Conservation (phyloP, 345 rosid species). For the Angophora floribunda region DNA sequence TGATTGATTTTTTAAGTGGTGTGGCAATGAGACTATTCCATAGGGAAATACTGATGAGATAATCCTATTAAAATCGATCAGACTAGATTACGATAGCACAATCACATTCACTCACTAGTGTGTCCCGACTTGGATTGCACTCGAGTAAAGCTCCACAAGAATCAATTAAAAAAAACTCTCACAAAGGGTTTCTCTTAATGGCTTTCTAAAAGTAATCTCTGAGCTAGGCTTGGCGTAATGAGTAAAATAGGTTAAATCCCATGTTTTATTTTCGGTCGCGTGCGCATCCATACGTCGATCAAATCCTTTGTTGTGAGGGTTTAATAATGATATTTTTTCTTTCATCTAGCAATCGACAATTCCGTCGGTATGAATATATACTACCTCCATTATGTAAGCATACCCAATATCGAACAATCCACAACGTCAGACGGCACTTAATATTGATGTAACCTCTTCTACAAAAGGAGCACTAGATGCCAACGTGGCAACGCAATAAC, state of each 20-base stretch:
- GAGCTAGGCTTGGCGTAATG: neutral
- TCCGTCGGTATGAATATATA: too few relatives aligned
- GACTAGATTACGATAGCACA: neutral
- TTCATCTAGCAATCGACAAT: too few relatives aligned
- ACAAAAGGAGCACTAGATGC: neutral
- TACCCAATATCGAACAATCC: too few relatives aligned
- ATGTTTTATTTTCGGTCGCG: too few relatives aligned
- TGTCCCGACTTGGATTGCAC: neutral
- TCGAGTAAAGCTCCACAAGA: neutral
- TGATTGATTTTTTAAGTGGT: accelerated
- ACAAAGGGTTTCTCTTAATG: neutral
- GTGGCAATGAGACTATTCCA: neutral
- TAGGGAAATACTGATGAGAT: neutral
- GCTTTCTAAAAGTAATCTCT: neutral
- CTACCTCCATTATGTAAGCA: too few relatives aligned
- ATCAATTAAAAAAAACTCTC: neutral
- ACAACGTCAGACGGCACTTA: too few relatives aligned
- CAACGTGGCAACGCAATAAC: neutral
- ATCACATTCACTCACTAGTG: neutral
- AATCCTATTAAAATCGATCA: neutral
- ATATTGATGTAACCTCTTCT: neutral
- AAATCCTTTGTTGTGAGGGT: too few relatives aligned
- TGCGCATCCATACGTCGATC: too few relatives aligned
- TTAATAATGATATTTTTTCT: too few relatives aligned
- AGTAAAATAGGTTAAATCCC: neutral